These are phyloP conservation scores for Cucurbita argyrosperma DNA, from an alignment of 306 rosid species.

Conservation along the genomic window DNA sequence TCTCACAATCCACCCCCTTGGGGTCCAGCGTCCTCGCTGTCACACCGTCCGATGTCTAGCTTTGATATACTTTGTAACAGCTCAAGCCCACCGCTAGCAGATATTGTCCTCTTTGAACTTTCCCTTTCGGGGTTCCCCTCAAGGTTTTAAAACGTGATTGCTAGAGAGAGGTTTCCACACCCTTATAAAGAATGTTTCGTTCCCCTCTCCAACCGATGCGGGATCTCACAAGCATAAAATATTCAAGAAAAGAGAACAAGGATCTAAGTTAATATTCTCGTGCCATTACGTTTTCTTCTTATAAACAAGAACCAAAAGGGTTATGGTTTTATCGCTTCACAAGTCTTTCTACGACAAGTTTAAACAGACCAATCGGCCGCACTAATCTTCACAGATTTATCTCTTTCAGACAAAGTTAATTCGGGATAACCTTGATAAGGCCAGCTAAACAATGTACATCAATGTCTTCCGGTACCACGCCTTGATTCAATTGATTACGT, in stretches of 20 bases:
- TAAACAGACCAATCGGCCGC: not conserved
- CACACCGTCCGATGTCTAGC: too few species aligned
- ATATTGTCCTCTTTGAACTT: too few species aligned
- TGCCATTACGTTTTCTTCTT: not conserved
- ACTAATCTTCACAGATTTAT: not conserved
- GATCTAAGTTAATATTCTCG: not conserved
- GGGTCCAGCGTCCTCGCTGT: too few species aligned
- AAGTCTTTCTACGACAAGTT: not conserved
- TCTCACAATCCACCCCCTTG: too few species aligned
- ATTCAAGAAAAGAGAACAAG: not conserved
- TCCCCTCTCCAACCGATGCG: too few species aligned
- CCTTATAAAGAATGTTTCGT: too few species aligned
- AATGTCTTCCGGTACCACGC: constrained; percentile 60
- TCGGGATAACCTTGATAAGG: constrained; percentile 52
- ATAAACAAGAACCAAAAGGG: not conserved
- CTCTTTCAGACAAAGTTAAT: not conserved
- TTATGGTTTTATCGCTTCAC: not conserved
- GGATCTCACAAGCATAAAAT: not conserved
- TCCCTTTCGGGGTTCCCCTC: too few species aligned
- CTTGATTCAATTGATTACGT: constrained; percentile 62
- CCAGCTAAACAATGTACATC: constrained; percentile 88
- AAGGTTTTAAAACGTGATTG: too few species aligned
- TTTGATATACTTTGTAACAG: too few species aligned
- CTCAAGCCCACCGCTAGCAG: too few species aligned
- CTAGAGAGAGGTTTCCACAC: too few species aligned